Conservation (phyloP, 129 eudicot genomes). For the Flaveria brownii region DNA sequence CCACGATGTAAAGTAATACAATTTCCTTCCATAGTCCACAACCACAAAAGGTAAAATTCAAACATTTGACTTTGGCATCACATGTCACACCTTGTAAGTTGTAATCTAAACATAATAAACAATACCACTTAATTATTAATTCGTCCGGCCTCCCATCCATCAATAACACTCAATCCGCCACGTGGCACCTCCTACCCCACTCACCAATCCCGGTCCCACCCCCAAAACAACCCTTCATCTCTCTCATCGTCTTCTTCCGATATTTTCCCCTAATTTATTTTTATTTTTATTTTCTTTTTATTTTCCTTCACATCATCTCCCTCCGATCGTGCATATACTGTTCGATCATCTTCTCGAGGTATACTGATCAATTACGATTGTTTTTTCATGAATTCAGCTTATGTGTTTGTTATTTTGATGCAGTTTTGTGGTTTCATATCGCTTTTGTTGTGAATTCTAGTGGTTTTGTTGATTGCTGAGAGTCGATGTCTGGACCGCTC, state of each 20-base stretch:
- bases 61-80: slow-evolving; percentile 23
- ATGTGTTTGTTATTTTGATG: neutral
- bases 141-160: neutral
- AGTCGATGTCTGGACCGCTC: slow-evolving; percentile 81
- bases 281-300: slow-evolving; percentile 16
- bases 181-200: slow-evolving; percentile 37
- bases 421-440: slow-evolving; percentile 16
- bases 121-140: slow-evolving; percentile 12
- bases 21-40: no score
- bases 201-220: slow-evolving; percentile 28
- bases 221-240: neutral
- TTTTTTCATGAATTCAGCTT: slow-evolving; percentile 24
- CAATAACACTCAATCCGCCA: slow-evolving; percentile 7
- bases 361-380: neutral
- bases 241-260: slow-evolving; percentile 23
- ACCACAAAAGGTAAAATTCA: neutral
- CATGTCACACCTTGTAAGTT: slow-evolving; percentile 12
- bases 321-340: neutral
- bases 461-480: slow-evolving; percentile 14
- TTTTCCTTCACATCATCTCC: slow-evolving; percentile 5
- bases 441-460: slow-evolving; percentile 14
- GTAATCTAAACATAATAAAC: neutral
- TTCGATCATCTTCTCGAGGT: slow-evolving; percentile 12
- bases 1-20: no score
- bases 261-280: slow-evolving; percentile 13